Evolutionary conservation across 75 land plant species (phyloP).

Genomic region (Cryptomeria japonica): DNA sequence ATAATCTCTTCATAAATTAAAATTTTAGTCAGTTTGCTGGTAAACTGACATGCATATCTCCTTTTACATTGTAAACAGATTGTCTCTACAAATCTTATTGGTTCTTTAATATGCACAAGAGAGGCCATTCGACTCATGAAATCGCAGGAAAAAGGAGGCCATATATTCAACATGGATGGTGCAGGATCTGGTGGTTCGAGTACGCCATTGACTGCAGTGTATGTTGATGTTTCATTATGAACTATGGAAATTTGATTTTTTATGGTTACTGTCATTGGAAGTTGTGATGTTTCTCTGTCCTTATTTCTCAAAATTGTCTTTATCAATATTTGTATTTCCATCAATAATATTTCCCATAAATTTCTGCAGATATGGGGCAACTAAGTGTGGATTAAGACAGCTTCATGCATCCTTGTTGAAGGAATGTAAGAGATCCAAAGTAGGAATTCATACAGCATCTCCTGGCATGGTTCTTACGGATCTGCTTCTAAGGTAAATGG

Average conservation of each 20-base stretch:
- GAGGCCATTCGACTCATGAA: slow-evolving; percentile 91
- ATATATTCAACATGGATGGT: slow-evolving; percentile 99
- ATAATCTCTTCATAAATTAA: background rate
- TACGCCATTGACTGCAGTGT: slow-evolving; percentile 99
- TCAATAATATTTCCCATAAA: background rate
- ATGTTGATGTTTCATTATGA: slow-evolving; percentile 26
- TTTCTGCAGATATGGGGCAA: slow-evolving; percentile 83
- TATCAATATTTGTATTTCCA: background rate
- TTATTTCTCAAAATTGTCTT: background rate
- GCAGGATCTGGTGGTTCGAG: slow-evolving; percentile 98
- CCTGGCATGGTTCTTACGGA: slow-evolving; percentile 99
- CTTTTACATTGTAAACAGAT: slow-evolving; percentile 49
- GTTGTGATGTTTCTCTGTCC: background rate
- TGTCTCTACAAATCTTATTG: slow-evolving; percentile 90
- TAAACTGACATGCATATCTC: slow-evolving; percentile 5
- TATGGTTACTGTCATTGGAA: background rate
- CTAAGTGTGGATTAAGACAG: slow-evolving; percentile 95
- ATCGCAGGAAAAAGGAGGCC: slow-evolving; percentile 76
- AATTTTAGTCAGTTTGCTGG: background rate
- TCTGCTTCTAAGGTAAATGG: slow-evolving; percentile 79
- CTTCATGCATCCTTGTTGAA: slow-evolving; percentile 83
- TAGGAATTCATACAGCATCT: slow-evolving; percentile 96
- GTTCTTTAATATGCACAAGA: slow-evolving; percentile 91
- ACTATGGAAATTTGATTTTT: background rate
- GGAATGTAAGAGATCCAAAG: slow-evolving; percentile 78